These are phyloP conservation scores for Thalassiosira delicatula DNA, from an alignment of 352 stramenopile genomes.

Conservation along the genomic window DNA sequence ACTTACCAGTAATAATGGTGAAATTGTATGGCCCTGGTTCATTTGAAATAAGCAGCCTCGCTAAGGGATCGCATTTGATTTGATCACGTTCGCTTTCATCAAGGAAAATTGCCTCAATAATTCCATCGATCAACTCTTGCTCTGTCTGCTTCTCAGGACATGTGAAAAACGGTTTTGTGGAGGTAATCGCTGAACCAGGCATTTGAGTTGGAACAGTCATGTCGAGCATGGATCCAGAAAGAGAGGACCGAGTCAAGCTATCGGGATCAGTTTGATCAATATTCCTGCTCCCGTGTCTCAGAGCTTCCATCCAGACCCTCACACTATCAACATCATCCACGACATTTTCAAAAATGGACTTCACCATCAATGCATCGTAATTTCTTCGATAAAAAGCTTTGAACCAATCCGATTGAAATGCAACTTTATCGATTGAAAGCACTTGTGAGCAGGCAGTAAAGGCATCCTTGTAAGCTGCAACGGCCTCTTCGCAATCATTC, in stretches of 20 bases:
- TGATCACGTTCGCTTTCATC: slow-evolving; percentile 70
- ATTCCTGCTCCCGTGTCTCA: slow-evolving; percentile 51
- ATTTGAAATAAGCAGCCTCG: slow-evolving; percentile 81
- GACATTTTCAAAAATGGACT: slow-evolving; percentile 84
- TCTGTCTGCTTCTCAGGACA: slow-evolving; percentile 68
- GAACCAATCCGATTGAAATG: slow-evolving; percentile 84
- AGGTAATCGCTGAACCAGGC: slow-evolving; percentile 9
- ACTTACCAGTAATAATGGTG: slow-evolving; percentile 81
- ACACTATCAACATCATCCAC: slow-evolving; percentile 83
- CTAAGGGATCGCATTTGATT: slow-evolving; percentile 77
- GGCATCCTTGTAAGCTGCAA: slow-evolving; percentile 71
- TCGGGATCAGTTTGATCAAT: slow-evolving; percentile 31
- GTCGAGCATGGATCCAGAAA: slow-evolving; percentile 27
- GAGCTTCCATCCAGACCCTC: slow-evolving; percentile 76
- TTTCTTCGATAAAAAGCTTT: slow-evolving; percentile 82
- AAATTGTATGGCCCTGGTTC: slow-evolving; percentile 82
- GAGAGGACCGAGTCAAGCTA: slow-evolving; percentile 20
- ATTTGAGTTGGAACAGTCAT: slow-evolving; percentile 37
- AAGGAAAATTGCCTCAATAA: slow-evolving; percentile 84
- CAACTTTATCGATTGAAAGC: slow-evolving; percentile 76
- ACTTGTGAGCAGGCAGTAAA: slow-evolving; percentile 79
- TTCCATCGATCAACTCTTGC: slow-evolving; percentile 81
- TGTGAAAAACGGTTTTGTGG: slow-evolving; percentile 67
- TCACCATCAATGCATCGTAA: slow-evolving; percentile 85
- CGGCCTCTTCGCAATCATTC: slow-evolving; percentile 56